Evolutionary conservation across 345 rosid species (phyloP).

Genomic region (Boechera stricta): DNA sequence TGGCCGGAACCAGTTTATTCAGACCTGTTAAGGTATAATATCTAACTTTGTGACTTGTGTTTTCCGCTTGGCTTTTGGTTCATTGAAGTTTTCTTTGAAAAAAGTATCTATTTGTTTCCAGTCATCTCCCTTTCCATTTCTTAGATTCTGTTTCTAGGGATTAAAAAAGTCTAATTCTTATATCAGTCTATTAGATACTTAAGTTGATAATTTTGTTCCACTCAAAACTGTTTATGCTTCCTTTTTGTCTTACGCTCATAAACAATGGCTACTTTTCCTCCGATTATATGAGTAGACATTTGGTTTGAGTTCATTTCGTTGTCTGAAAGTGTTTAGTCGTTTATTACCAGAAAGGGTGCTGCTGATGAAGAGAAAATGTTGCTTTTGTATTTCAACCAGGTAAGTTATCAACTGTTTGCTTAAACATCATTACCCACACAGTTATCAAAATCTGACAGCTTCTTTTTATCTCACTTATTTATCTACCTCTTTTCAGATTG

Average conservation of each 20-base stretch:
- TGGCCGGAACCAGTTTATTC: conserved; percentile 86
- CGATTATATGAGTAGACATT: conserved; percentile 1
- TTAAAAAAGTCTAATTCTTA: neutral
- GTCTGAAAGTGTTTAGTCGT: conserved; percentile 22
- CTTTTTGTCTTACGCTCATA: neutral
- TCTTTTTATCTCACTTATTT: conserved; percentile 18
- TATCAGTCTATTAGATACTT: neutral
- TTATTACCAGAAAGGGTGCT: conserved; percentile 67
- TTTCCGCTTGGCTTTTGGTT: conserved; percentile 11
- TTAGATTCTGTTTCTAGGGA: conserved; percentile 1
- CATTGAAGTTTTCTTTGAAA: conserved; percentile 5
- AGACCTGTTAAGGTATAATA: conserved; percentile 70
- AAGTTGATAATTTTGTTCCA: neutral
- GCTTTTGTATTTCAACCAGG: conserved; percentile 78
- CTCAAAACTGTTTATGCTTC: neutral
- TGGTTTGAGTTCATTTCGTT: conserved; percentile 1
- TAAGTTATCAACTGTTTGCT: conserved; percentile 36
- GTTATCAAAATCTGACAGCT: neutral
- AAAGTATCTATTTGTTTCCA: conserved; percentile 18
- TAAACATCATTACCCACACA: neutral
- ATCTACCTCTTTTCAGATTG: conserved; percentile 60
- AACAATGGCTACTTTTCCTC: neutral
- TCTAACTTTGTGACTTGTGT: conserved; percentile 12
- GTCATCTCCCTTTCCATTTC: neutral
- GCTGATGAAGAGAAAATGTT: conserved; percentile 94